phyloP scores from a whole-genome alignment of 2,329 filamentous ascomycete species.

The Aspergillus japonicus region DNA sequence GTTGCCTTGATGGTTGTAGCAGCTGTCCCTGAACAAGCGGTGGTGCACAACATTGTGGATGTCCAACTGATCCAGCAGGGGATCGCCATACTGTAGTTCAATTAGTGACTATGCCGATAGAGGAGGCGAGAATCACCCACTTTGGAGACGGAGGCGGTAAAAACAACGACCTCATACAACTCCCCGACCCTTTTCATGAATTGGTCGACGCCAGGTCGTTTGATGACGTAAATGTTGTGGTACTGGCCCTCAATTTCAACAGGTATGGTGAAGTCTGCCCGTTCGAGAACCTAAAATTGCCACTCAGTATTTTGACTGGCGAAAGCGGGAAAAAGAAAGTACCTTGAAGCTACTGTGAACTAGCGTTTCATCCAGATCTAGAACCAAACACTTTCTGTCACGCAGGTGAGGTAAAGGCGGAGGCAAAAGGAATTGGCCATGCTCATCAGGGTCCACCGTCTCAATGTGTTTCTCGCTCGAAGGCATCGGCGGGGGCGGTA shows the following conservation, averaged over 20 bases:
- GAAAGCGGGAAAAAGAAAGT: slow-evolving; percentile 24
- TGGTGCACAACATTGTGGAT: slow-evolving; percentile 97
- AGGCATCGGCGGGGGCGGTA: slow-evolving; percentile 55
- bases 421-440: slow-evolving; percentile 74
- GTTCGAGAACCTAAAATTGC: slow-evolving; percentile 75
- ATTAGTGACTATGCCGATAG: slow-evolving; percentile 11
- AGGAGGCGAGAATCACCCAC: slow-evolving; percentile 49
- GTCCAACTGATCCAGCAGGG: slow-evolving; percentile 90
- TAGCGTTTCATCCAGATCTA: slow-evolving; percentile 93
- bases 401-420: slow-evolving; percentile 75
- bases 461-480: slow-evolving; percentile 37
- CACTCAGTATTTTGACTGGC: slow-evolving; percentile 8
- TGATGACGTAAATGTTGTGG: slow-evolving; percentile 99
- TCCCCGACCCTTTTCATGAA: slow-evolving; percentile 99
- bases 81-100: slow-evolving; percentile 77
- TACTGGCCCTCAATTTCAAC: slow-evolving; percentile 99
- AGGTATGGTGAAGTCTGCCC: slow-evolving; percentile 97
- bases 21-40: slow-evolving; percentile 93
- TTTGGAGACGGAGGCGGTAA: slow-evolving; percentile 97
- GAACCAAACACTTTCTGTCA: slow-evolving; percentile 88
- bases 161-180: slow-evolving; percentile 96
- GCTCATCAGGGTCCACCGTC: slow-evolving; percentile 38
- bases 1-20: slow-evolving; percentile 98
- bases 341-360: slow-evolving; percentile 99
- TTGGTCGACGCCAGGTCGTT: slow-evolving; percentile 94